Conservation (phyloP, 345 rosid genomes). For the Capsella bursapastoris region DNA sequence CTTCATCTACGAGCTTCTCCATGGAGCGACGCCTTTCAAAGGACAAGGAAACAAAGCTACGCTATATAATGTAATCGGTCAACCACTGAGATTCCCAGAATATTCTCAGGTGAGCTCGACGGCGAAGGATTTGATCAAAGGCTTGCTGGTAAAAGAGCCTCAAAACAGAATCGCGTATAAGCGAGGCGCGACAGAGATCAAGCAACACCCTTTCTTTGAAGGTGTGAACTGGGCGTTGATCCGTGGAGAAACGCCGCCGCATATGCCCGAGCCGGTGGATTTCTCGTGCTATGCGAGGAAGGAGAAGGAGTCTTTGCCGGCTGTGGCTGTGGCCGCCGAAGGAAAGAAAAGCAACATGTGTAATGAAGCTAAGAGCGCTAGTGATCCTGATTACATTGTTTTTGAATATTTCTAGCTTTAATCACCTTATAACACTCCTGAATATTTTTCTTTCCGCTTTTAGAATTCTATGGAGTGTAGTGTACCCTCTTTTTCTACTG, state of each 20-base stretch:
- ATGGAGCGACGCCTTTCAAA: conserved; percentile 65
- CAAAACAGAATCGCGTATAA: conserved; percentile 58
- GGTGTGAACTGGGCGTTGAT: conserved; percentile 69
- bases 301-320: conserved; percentile 33
- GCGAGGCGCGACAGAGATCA: conserved; percentile 73
- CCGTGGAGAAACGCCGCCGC: conserved; percentile 41
- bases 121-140: conserved; percentile 61
- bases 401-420: conserved; percentile 39
- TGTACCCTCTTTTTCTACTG: neutral
- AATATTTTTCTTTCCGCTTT: neutral
- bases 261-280: conserved; percentile 44
- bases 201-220: conserved; percentile 68
- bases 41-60: conserved; percentile 63
- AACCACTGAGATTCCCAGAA: conserved; percentile 62
- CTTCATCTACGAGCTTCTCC: conserved; percentile 60
- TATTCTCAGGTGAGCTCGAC: conserved; percentile 50
- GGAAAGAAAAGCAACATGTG: conserved; percentile 19
- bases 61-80: conserved; percentile 59
- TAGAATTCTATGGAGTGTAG: neutral
- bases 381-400: conserved; percentile 44
- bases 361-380: conserved; percentile 12
- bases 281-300: conserved; percentile 26
- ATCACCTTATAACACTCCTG: neutral
- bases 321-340: neutral
- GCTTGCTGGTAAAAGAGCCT: conserved; percentile 65